Percentiles rank a stretch among this genome's conserved stretches.
Evolutionary conservation across 371 early-diverging fungal species (phyloP).

Genomic region (Haplosporangium sp.): DNA sequence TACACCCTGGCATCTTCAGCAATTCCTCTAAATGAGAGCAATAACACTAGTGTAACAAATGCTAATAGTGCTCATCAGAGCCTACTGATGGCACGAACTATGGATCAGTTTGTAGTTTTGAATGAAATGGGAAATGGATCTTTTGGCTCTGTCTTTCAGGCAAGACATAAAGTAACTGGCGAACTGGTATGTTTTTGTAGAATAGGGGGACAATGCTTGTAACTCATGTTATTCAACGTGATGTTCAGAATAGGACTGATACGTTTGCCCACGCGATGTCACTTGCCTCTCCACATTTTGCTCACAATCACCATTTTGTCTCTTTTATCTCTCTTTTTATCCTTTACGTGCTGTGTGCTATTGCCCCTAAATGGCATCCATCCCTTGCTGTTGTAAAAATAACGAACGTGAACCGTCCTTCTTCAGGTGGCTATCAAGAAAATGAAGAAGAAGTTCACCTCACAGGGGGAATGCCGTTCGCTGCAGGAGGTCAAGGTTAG

Average conservation of each 20-base stretch:
- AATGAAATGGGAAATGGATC: conserved; percentile 91
- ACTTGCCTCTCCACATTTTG: background rate
- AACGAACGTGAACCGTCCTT: background rate
- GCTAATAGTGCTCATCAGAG: conserved; percentile 11
- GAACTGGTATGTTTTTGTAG: conserved; percentile 68
- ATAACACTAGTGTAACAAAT: background rate
- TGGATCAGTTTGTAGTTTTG: conserved; percentile 77
- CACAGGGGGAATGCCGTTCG: conserved; percentile 80
- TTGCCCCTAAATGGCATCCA: too few species aligned
- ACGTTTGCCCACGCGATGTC: conserved; percentile 1
- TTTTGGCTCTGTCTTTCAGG: conserved; percentile 90
- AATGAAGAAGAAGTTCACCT: conserved; percentile 91
- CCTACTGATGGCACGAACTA: conserved; percentile 32
- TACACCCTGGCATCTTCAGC: conserved; percentile 21
- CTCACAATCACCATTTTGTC: too few species aligned
- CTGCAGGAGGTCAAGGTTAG: conserved; percentile 81
- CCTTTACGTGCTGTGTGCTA: background rate
- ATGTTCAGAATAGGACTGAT: background rate
- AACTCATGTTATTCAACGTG: background rate
- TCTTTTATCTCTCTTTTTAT: background rate
- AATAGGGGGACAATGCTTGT: background rate
- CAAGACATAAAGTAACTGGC: conserved; percentile 72
- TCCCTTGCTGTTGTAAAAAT: conserved; percentile 3
- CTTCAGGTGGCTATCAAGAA: conserved; percentile 92
- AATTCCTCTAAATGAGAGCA: conserved; percentile 16